Evolutionary conservation across 352 stramenopile species (phyloP).

Genomic region (Globisporangium abappressorium): DNA sequence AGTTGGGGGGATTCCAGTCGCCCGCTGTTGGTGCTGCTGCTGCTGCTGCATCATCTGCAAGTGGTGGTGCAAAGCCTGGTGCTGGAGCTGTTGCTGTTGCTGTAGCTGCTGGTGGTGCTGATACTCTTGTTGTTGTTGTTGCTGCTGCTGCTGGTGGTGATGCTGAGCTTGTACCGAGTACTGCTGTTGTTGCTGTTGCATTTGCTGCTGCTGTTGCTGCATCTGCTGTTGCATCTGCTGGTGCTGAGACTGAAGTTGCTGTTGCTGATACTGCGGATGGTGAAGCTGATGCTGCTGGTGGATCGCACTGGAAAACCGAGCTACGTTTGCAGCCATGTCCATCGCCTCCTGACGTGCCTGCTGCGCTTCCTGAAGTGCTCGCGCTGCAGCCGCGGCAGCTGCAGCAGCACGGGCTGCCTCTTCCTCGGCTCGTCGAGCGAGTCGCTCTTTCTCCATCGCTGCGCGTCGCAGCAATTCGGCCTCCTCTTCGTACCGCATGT

Average conservation of each 20-base stretch:
- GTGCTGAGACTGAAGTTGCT: conserved; percentile 29
- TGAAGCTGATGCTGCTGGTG: conserved; percentile 58
- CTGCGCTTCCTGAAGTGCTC: conserved; percentile 72
- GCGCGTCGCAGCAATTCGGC: conserved; percentile 63
- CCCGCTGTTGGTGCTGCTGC: conserved; percentile 40
- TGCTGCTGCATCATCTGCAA: conserved; percentile 43
- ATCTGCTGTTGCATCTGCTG: conserved; percentile 21
- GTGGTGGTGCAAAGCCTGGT: conserved; percentile 46
- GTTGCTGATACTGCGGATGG: conserved; percentile 16
- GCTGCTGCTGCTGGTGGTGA: conserved; percentile 40
- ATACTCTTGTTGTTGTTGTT: conserved; percentile 41
- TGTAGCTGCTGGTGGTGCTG: conserved; percentile 48
- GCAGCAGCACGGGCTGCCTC: conserved; percentile 71
- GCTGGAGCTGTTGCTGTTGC: conserved; percentile 42
- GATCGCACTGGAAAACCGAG: conserved; percentile 67
- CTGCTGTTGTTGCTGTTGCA: conserved; percentile 22
- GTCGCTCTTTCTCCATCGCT: conserved; percentile 56
- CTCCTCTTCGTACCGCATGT: conserved; percentile 72
- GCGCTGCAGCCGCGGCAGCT: conserved; percentile 60
- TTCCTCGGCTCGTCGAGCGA: conserved; percentile 75
- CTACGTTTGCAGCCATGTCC: conserved; percentile 76
- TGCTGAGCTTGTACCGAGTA: conserved; percentile 30
- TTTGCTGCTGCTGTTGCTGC: conserved; percentile 16
- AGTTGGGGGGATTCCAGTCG: conserved; percentile 17
- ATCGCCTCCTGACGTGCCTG: conserved; percentile 77